Conservation (phyloP, 2,329 filamentous ascomycete species). For the Aureobasidium sp. region DNA sequence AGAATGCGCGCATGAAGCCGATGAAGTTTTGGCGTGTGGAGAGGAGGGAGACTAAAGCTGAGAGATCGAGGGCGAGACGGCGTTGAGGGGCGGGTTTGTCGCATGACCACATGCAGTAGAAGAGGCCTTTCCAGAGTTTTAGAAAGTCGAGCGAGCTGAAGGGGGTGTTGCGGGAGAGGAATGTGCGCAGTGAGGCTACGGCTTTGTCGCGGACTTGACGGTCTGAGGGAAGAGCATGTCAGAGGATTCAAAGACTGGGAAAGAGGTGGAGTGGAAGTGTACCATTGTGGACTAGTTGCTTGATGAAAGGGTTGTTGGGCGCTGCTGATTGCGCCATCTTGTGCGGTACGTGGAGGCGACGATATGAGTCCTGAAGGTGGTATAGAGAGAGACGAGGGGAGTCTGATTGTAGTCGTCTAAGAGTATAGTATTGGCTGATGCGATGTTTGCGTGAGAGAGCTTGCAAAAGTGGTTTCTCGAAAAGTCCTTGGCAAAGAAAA, state of each 20-base stretch:
- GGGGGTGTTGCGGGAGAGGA: conserved; percentile 58
- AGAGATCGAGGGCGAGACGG: conserved; percentile 69
- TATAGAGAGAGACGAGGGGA: no score
- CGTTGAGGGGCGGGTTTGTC: conserved; percentile 86
- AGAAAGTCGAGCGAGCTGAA: conserved; percentile 65
- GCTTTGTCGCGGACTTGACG: conserved; percentile 33
- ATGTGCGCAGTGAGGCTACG: conserved; percentile 68
- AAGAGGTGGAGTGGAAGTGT: conserved; percentile 51
- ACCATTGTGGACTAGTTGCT: conserved; percentile 80
- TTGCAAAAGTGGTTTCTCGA: neutral
- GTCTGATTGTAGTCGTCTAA: neutral
- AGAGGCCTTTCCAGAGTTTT: conserved; percentile 92
- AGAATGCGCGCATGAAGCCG: conserved; percentile 44
- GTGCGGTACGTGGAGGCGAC: neutral
- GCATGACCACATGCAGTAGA: conserved; percentile 85
- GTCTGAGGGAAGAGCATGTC: conserved; percentile 52
- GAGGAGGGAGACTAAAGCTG: conserved; percentile 58
- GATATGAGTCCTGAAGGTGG: neutral
- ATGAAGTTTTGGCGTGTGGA: conserved; percentile 35
- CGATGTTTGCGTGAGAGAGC: neutral
- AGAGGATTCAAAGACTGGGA: conserved; percentile 42
- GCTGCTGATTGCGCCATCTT: conserved; percentile 15
- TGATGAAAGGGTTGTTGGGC: conserved; percentile 63
- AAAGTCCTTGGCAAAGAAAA: conserved; percentile 9
- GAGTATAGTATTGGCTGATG: neutral